Percentiles rank a stretch among this genome's conserved stretches.
Conservation (phyloP, 371 early-diverging fungal genomes). For the Fennellomyces sp. region DNA sequence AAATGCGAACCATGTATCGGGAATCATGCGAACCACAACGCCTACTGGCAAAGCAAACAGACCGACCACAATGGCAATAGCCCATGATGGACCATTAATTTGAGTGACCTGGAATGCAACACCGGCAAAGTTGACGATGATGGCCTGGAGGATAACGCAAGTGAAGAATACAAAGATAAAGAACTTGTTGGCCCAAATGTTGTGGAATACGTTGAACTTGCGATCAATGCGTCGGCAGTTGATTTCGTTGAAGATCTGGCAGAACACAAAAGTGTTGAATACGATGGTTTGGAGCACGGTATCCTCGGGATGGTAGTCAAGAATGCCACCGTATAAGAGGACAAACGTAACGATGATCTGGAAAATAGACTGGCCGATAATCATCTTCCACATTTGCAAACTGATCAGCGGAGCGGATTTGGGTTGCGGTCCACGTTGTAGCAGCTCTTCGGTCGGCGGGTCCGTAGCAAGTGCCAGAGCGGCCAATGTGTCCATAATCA, state of each 20-base stretch:
- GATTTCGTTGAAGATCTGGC: conserved; percentile 80
- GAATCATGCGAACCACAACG: conserved; percentile 64
- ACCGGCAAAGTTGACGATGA: conserved; percentile 63
- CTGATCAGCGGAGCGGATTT: conserved; percentile 68
- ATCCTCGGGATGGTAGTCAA: conserved; percentile 26
- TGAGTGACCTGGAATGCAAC: conserved; percentile 52
- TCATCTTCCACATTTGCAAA: conserved; percentile 76
- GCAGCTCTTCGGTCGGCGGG: conserved; percentile 65
- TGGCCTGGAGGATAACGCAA: conserved; percentile 49
- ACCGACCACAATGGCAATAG: conserved; percentile 64
- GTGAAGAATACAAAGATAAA: conserved; percentile 57
- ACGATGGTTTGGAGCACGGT: conserved; percentile 59
- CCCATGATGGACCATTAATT: conserved; percentile 65
- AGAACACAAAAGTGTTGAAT: conserved; percentile 80
- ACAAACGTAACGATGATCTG: conserved; percentile 61
- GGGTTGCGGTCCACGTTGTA: conserved; percentile 64
- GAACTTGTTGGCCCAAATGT: conserved; percentile 50
- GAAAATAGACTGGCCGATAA: conserved; percentile 63
- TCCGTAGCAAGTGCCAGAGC: conserved; percentile 81
- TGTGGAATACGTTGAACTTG: conserved; percentile 58
- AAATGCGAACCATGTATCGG: conserved; percentile 38
- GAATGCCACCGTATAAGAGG: conserved; percentile 48
- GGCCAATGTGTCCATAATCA: conserved; percentile 84
- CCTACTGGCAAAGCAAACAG: conserved; percentile 69
- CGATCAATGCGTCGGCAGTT: conserved; percentile 72